phyloP scores from a whole-genome alignment of 306 rosid species.

The Pueraria montana region DNA sequence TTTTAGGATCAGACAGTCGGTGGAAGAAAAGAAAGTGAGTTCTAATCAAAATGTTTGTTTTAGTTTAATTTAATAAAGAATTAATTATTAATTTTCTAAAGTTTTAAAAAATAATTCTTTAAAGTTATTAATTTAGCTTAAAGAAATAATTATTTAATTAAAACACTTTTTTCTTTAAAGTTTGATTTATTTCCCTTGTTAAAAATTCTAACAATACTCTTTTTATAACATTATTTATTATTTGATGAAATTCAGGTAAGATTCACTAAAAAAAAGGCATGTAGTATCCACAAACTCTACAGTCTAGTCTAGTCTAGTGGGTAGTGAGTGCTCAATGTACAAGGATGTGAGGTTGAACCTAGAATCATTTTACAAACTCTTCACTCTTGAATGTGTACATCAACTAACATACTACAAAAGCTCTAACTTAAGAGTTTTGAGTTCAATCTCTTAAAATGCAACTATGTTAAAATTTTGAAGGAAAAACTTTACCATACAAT shows the following conservation, averaged over 20 bases:
- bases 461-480: no score
- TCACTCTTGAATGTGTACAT: no score
- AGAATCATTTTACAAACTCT: neutral
- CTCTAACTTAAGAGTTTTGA: no score
- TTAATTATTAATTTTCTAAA: neutral
- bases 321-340: neutral
- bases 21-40: neutral
- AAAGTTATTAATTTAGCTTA: neutral
- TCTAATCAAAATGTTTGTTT: conserved; percentile 9
- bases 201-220: neutral
- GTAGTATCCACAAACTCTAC: neutral
- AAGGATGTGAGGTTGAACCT: neutral
- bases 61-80: neutral
- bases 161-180: neutral
- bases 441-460: no score
- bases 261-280: neutral
- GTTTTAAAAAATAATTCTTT: neutral
- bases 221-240: neutral
- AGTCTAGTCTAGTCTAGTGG: neutral
- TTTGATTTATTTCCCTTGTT: neutral
- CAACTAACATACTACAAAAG: no score
- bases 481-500: no score
- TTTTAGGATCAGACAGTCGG: neutral
- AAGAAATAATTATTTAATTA: neutral
- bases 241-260: neutral